These are phyloP conservation scores for Sherardia arvensis DNA, from an alignment of 257 asterid species.

Conservation along the genomic window DNA sequence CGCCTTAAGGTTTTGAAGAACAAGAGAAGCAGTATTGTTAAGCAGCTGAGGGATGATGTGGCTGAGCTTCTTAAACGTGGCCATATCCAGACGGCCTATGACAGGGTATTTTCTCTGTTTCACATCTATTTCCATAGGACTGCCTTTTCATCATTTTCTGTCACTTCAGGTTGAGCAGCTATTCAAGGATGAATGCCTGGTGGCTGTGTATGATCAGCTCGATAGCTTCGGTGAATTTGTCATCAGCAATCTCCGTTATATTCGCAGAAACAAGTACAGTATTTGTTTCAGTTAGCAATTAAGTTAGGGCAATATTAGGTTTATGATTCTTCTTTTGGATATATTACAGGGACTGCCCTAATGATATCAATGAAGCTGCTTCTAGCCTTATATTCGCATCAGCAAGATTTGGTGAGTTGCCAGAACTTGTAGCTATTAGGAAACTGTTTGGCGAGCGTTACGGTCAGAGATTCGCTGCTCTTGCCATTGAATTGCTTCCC, in stretches of 20 bases:
- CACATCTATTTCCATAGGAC: background rate
- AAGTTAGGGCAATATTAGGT: background rate
- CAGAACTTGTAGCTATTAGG: conserved; percentile 51
- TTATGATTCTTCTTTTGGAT: background rate
- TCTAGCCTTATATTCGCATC: conserved; percentile 72
- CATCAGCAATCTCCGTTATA: conserved; percentile 39
- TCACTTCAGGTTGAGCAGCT: conserved; percentile 74
- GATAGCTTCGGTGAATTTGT: conserved; percentile 55
- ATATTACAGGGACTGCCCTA: conserved; percentile 56
- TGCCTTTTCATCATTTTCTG: background rate
- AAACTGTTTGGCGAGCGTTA: conserved; percentile 59
- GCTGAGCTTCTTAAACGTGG: too few relatives aligned
- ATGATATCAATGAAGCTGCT: conserved; percentile 59
- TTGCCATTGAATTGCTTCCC: conserved; percentile 50
- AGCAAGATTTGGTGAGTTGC: conserved; percentile 70
- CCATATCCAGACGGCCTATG: too few relatives aligned
- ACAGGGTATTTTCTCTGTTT: background rate
- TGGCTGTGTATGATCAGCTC: conserved; percentile 48
- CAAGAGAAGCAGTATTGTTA: too few relatives aligned
- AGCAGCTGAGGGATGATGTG: too few relatives aligned
- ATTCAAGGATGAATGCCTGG: conserved; percentile 38
- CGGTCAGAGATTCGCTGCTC: conserved; percentile 35
- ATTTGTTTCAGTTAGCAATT: too few relatives aligned
- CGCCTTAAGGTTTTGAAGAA: too few relatives aligned
- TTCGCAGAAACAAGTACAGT: conserved; percentile 52